These are phyloP conservation scores for Mycena crocata DNA, from an alignment of 768 basidiomycete species.

Conservation along the genomic window DNA sequence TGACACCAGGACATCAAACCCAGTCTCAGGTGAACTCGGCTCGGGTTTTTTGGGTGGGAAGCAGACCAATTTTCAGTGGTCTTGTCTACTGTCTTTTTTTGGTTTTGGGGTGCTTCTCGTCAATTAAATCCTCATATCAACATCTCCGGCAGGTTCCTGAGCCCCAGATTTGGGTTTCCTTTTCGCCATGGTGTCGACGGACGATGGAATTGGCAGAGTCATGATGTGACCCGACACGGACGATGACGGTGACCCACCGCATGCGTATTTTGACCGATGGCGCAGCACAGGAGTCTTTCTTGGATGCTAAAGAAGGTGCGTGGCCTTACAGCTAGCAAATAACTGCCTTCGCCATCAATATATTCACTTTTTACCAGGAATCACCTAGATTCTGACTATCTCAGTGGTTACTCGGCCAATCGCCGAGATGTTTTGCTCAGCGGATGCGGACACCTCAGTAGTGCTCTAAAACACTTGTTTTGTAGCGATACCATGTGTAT, in stretches of 20 bases:
- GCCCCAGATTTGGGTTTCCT: constrained; percentile 6
- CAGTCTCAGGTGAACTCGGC: too few relatives aligned
- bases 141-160: too few relatives aligned
- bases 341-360: background rate
- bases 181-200: background rate
- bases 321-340: background rate
- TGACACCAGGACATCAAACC: too few relatives aligned
- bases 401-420: background rate
- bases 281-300: background rate
- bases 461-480: background rate
- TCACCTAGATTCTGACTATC: background rate
- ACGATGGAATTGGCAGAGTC: background rate
- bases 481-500: background rate
- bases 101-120: too few relatives aligned
- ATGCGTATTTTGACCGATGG: background rate
- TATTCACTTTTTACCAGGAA: background rate
- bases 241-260: background rate
- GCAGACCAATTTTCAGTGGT: too few relatives aligned
- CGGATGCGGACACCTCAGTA: background rate
- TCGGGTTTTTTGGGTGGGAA: too few relatives aligned
- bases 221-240: background rate
- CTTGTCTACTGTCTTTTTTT: too few relatives aligned
- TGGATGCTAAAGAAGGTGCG: background rate
- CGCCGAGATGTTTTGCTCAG: background rate
- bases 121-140: too few relatives aligned